phyloP scores from a whole-genome alignment of 106 monocot species.

The Xerophyta viscosa region DNA sequence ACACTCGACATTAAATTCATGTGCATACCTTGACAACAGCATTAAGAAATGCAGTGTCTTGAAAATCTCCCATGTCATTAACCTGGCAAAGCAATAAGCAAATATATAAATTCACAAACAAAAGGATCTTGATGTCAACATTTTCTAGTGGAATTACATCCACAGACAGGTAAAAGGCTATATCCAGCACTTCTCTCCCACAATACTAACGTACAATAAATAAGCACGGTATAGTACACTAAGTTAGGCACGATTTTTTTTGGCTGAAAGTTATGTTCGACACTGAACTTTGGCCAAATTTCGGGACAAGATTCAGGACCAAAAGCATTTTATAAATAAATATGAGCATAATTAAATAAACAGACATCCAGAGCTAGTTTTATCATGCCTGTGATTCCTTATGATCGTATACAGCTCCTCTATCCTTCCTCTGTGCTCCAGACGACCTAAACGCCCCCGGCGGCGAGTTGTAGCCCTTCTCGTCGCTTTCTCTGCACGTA shows the following conservation, averaged over 20 bases:
- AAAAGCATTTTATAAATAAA: not conserved
- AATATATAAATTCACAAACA: not conserved
- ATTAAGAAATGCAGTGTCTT: constrained; percentile 83
- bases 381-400: constrained; percentile 43
- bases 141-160: not conserved
- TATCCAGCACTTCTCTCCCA: constrained; percentile 3
- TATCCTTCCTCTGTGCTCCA: constrained; percentile 50
- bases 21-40: constrained; percentile 86
- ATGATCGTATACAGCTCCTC: constrained; percentile 35
- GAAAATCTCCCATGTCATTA: constrained; percentile 44
- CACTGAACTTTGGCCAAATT: too few relatives aligned
- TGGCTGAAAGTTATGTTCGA: too few relatives aligned
- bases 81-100: constrained; percentile 29
- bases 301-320: not conserved
- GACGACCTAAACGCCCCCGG: constrained; percentile 36
- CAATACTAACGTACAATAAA: not conserved
- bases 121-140: too few relatives aligned
- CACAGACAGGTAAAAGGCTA: constrained; percentile 2
- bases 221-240: too few relatives aligned
- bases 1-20: not conserved
- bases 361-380: not conserved
- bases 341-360: too few relatives aligned
- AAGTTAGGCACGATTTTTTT: too few relatives aligned
- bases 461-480: constrained; percentile 4
- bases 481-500: constrained; percentile 21